Percentiles rank a stretch among this genome's conserved stretches.
phyloP scores from a whole-genome alignment of 73 alveolate species.

The Paramecium octaurelia region DNA sequence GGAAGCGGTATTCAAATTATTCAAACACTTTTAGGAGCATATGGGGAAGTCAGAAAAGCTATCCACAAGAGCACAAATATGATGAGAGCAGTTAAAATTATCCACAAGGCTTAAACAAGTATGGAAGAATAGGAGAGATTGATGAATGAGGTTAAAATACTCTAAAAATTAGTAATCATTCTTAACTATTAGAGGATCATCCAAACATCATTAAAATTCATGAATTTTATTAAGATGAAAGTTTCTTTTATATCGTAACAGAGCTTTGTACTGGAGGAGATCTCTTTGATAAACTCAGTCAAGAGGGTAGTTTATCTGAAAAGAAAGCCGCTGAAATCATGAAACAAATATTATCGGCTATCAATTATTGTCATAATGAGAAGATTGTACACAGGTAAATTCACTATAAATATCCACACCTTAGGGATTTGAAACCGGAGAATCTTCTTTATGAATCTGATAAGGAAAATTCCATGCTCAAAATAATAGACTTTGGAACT shows the following conservation, averaged over 20 bases:
- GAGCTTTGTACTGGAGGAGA: constrained; percentile 96
- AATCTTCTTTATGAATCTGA: constrained; percentile 76
- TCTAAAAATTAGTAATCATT: not conserved
- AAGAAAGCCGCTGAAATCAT: constrained; percentile 82
- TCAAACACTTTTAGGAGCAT: constrained; percentile 62
- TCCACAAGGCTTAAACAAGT: not conserved
- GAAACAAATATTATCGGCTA: constrained; percentile 87
- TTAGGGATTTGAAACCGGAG: constrained; percentile 85
- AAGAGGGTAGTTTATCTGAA: constrained; percentile 86
- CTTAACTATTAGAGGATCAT: constrained; percentile 68
- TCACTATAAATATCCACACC: too few relatives aligned
- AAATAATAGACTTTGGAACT: constrained; percentile 95
- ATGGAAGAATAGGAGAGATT: not conserved
- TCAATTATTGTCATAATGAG: constrained; percentile 90
- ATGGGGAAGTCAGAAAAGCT: constrained; percentile 79
- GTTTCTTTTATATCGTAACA: constrained; percentile 84
- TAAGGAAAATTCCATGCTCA: constrained; percentile 68
- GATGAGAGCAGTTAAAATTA: constrained; percentile 71
- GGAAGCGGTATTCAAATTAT: constrained; percentile 31
- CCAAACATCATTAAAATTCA: constrained; percentile 92
- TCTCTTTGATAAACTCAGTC: constrained; percentile 83
- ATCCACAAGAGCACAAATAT: constrained; percentile 71
- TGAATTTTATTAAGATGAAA: constrained; percentile 92
- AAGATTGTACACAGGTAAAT: constrained; percentile 74
- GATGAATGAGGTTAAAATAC: constrained; percentile 6